phyloP scores from a whole-genome alignment of 192 early-diverging fungal genomes.

The Mortierella hygrophila region DNA sequence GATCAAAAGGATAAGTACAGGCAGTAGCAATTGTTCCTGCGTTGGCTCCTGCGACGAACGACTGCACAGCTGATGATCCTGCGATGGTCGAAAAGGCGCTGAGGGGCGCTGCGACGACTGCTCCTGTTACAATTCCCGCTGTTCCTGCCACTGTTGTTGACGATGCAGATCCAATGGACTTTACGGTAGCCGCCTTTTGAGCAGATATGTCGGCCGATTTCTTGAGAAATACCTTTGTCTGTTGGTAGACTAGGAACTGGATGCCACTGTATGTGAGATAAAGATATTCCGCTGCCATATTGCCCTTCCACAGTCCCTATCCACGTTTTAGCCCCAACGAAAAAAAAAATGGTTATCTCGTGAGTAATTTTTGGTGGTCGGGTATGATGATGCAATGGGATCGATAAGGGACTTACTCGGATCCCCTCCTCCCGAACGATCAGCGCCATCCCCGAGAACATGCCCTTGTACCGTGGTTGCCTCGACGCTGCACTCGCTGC shows the following conservation, averaged over 20 bases:
- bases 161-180: neutral
- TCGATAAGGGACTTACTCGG: conserved; percentile 58
- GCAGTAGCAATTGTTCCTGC: conserved; percentile 85
- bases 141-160: neutral
- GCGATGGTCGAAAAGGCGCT: conserved; percentile 36
- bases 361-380: neutral
- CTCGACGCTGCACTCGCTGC: neutral
- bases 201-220: conserved; percentile 19
- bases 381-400: neutral
- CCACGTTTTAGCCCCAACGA: neutral
- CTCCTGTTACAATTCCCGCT: neutral
- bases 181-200: conserved; percentile 11
- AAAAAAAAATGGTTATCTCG: neutral
- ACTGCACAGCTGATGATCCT: conserved; percentile 49
- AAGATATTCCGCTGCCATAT: conserved; percentile 91
- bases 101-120: conserved; percentile 4
- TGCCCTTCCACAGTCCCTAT: conserved; percentile 93
- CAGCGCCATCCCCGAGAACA: conserved; percentile 70
- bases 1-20: conserved; percentile 93
- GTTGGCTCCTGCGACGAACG: conserved; percentile 81
- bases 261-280: conserved; percentile 91
- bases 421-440: conserved; percentile 89
- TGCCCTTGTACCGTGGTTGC: conserved; percentile 70
- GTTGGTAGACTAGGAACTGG: conserved; percentile 87
- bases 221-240: conserved; percentile 62